These are phyloP conservation scores for Xerocomus spinulosus DNA, from an alignment of 768 basidiomycete species.

Conservation along the genomic window DNA sequence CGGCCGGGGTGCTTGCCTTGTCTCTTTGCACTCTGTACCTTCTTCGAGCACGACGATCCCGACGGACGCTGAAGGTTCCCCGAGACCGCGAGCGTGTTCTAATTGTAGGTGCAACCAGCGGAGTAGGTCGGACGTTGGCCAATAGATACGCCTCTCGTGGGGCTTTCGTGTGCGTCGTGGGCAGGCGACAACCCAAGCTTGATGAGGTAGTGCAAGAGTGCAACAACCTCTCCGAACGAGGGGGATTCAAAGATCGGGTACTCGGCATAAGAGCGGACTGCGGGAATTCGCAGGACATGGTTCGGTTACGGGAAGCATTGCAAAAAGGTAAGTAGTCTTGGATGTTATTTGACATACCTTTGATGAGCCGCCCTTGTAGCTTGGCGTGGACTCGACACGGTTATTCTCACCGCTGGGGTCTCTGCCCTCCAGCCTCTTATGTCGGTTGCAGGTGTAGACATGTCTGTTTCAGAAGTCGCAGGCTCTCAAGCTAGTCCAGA, in stretches of 20 bases:
- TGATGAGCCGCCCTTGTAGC: constrained; percentile 36
- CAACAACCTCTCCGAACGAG: constrained; percentile 20
- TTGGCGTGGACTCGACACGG: constrained; percentile 80
- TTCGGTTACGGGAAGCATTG: constrained; percentile 49
- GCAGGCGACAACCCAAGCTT: constrained; percentile 53
- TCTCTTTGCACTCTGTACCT: constrained; percentile 19
- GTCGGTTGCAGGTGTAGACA: constrained; percentile 56
- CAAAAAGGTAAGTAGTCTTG: constrained; percentile 41
- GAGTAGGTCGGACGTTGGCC: constrained; percentile 73
- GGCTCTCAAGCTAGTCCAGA: constrained; percentile 41
- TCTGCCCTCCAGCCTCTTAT: constrained; percentile 76
- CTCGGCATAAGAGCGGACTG: constrained; percentile 61
- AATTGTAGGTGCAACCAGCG: constrained; percentile 79
- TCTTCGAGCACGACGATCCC: constrained; percentile 11
- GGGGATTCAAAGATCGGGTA: constrained; percentile 31
- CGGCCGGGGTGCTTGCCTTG: constrained; percentile 10
- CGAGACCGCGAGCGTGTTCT: constrained; percentile 64
- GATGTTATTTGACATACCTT: not conserved
- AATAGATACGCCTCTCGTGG: constrained; percentile 69
- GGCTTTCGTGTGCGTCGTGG: constrained; percentile 70
- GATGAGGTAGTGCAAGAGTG: constrained; percentile 62
- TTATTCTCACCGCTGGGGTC: constrained; percentile 79
- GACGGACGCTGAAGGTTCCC: constrained; percentile 36
- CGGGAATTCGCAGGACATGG: constrained; percentile 60
- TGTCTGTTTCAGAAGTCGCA: constrained; percentile 23